Evolutionary conservation across 163 green algal genomes (phyloP), one percentile per base, ranked within the genome.

Genomic region (Prototheca wickerhamii): DNA sequence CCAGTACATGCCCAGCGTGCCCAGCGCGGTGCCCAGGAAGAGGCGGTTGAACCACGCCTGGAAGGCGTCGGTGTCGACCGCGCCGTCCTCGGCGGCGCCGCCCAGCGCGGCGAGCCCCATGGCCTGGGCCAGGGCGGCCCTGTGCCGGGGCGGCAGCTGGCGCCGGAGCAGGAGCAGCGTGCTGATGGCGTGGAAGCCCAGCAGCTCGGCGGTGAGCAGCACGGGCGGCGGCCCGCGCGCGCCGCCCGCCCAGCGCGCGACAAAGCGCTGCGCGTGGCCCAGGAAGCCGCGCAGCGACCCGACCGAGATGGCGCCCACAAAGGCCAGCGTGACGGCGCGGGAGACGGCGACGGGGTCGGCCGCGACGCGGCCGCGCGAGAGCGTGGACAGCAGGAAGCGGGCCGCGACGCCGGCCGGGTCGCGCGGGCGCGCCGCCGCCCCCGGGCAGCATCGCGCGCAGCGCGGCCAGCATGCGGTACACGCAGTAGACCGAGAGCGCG

Each of bases 111-210:
- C 80, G n/a, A n/a, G n/a, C n/a, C n/a, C n/a, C n/a, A n/a, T n/a
- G n/a, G n/a, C n/a, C n/a, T n/a, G n/a, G 29, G 70, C 82, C 23
- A 90, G 84, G 32, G 80, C 49, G 54, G 43, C 64, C 29, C 74
- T 60, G 43, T 72, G 70, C 64, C 63, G 74, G 72, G 91, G 28
- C 20, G 67, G 43, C 42, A 74, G 60, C 60, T 69, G 60, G 64
- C 91, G 84, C 8, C 88, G 78, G 28, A 98, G 92, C 58, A 98
- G 86, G 65, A 98, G 77, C 44, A 98, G 75, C 20, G 79, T 88
- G 37, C 86, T 95, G 34, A 97, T 79, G 40, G 90, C 86, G 68
- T 98, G 96, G 65, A 95, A 87, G 28, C 91, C 91, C 30, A 90
- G 92, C 32, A 97, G 81, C 82, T 97, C 84, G 2, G 87, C 84